Conservation (phyloP, 805 yeast genomes). For the Wickerhamomyces ciferrii region DNA sequence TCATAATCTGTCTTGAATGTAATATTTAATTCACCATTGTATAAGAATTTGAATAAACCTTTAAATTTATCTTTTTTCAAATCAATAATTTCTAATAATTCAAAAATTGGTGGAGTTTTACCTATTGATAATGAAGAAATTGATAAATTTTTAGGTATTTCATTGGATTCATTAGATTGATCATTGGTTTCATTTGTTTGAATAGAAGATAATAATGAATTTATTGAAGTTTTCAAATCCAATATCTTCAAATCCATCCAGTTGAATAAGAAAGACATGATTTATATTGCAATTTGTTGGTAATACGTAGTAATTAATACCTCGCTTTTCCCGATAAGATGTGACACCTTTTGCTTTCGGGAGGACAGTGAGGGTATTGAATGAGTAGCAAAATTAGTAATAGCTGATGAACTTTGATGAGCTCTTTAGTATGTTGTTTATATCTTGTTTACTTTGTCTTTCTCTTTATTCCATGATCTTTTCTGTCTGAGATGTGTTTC, state of each 20-base stretch:
- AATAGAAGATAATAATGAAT: slow-evolving; percentile 17
- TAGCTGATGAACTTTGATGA: too few relatives aligned
- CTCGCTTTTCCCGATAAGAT: too few relatives aligned
- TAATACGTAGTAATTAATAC: too few relatives aligned
- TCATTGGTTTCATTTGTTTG: too few relatives aligned
- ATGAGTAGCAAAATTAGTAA: too few relatives aligned
- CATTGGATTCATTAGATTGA: too few relatives aligned
- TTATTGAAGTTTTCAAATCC: slow-evolving; percentile 18
- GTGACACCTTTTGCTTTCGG: too few relatives aligned
- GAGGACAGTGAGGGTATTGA: too few relatives aligned
- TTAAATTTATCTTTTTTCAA: slow-evolving; percentile 14
- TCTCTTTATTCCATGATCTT: too few relatives aligned
- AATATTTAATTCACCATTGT: slow-evolving; percentile 15
- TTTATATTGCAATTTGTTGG: background rate
- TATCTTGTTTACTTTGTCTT: too few relatives aligned
- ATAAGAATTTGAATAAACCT: slow-evolving; percentile 19
- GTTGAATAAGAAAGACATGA: slow-evolving; percentile 20
- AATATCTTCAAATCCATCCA: slow-evolving; percentile 15
- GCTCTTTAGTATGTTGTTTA: too few relatives aligned
- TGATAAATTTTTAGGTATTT: slow-evolving; percentile 16
- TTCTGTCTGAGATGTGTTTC: too few relatives aligned
- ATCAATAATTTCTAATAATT: slow-evolving; percentile 18
- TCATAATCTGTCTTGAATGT: slow-evolving; percentile 17
- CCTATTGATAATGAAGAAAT: slow-evolving; percentile 14
- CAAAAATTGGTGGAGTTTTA: slow-evolving; percentile 11